These are phyloP conservation scores for Pisolithus orientalis DNA, from an alignment of 768 basidiomycete genomes.

Conservation along the genomic window DNA sequence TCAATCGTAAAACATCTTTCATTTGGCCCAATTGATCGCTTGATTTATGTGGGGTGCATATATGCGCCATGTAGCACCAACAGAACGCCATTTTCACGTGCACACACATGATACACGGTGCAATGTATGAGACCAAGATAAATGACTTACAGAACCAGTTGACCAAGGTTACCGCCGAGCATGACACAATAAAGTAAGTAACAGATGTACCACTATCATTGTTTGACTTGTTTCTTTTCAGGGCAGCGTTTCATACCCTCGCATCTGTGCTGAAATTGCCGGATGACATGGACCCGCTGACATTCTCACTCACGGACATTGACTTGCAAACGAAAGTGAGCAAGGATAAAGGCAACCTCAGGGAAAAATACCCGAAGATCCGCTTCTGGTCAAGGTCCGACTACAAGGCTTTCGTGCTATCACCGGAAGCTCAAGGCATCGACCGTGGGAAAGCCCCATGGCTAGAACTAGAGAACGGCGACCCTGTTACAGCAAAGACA, in stretches of 20 bases:
- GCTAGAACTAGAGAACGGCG: neutral
- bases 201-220: neutral
- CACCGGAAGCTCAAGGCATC: neutral
- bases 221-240: neutral
- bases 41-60: neutral
- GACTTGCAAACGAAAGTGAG: neutral
- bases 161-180: neutral
- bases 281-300: neutral
- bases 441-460: neutral
- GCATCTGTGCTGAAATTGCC: neutral
- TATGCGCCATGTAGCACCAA: neutral
- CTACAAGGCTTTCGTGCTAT: neutral
- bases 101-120: neutral
- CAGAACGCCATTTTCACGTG: neutral
- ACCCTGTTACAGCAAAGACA: neutral
- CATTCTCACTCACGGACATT: neutral
- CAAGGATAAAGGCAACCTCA: neutral
- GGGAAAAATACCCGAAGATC: neutral
- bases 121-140: neutral
- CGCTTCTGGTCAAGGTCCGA: neutral
- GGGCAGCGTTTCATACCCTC: neutral
- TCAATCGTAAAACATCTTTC: neutral
- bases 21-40: neutral
- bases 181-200: neutral
- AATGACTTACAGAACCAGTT: neutral